Percentiles rank a stretch among this genome's conserved stretches.
Evolutionary conservation across 106 monocot species (phyloP).

Genomic region (Dactylorhiza incarnata): DNA sequence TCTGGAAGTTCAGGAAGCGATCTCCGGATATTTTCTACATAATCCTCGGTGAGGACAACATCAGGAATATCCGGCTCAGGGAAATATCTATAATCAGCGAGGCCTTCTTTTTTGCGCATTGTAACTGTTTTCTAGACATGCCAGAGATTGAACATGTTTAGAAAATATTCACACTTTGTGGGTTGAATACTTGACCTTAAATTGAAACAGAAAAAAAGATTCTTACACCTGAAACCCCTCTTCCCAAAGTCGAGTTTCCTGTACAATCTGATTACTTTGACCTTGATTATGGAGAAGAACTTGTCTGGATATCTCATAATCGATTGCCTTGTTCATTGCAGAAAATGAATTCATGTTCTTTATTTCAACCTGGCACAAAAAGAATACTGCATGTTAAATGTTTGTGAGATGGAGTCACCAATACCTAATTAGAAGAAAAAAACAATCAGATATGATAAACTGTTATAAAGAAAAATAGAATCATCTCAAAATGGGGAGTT

Average conservation of each 20-base stretch:
- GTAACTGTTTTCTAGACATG: slow-evolving; percentile 69
- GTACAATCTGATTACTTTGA: slow-evolving; percentile 86
- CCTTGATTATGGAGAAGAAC: slow-evolving; percentile 66
- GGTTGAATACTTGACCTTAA: not conserved
- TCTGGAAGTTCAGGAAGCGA: slow-evolving; percentile 89
- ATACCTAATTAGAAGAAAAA: not conserved
- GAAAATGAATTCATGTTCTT: slow-evolving; percentile 99
- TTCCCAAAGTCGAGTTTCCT: slow-evolving; percentile 97
- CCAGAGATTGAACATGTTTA: not conserved
- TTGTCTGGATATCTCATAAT: slow-evolving; percentile 89
- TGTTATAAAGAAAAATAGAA: not conserved
- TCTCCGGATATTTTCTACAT: slow-evolving; percentile 46
- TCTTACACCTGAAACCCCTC: slow-evolving; percentile 63
- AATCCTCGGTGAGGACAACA: slow-evolving; percentile 58
- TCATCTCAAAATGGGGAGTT: not conserved
- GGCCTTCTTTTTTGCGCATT: slow-evolving; percentile 97
- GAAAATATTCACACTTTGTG: too few species aligned
- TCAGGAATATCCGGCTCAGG: slow-evolving; percentile 98
- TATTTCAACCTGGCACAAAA: slow-evolving; percentile 76
- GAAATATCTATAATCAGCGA: slow-evolving; percentile 96
- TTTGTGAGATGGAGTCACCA: not conserved
- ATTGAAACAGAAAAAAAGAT: not conserved
- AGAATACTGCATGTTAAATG: not conserved
- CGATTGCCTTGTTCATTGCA: slow-evolving; percentile 90
- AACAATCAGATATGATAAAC: not conserved